A percentile compares a stretch with the other conserved stretches of the same genome.
phyloP scores from a whole-genome alignment of 2,329 filamentous ascomycete genomes.

The Pyricularia sp. region DNA sequence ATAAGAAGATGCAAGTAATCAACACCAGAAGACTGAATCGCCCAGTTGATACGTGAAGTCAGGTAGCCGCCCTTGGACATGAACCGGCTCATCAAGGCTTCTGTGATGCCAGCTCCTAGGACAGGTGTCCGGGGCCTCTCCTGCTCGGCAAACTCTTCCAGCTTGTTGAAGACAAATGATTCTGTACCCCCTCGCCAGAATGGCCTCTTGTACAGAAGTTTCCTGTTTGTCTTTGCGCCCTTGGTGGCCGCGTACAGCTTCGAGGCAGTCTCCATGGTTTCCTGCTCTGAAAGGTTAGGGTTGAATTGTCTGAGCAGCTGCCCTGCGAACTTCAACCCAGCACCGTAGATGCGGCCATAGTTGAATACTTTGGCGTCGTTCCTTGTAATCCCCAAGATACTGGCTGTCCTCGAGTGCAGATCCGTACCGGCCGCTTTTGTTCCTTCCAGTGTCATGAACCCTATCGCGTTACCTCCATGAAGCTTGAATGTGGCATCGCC shows the following conservation, averaged over 20 bases:
- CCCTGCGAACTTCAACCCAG: conserved; percentile 85
- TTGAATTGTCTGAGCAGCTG: conserved; percentile 92
- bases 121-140: conserved; percentile 85
- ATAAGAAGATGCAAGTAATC: conserved; percentile 95
- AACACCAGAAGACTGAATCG: conserved; percentile 93
- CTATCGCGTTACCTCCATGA: conserved; percentile 92
- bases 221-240: conserved; percentile 73
- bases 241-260: conserved; percentile 86
- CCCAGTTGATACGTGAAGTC: conserved; percentile 97
- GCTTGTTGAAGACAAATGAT: conserved; percentile 95
- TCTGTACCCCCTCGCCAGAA: conserved; percentile 98
- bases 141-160: conserved; percentile 96
- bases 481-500: conserved; percentile 92
- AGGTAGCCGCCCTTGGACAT: conserved; percentile 87
- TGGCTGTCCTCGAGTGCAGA: conserved; percentile 85
- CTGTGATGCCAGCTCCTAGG: conserved; percentile 88
- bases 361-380: conserved; percentile 98
- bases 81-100: conserved; percentile 82
- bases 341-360: conserved; percentile 98
- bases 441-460: conserved; percentile 98
- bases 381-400: conserved; percentile 84
- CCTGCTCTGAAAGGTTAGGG: conserved; percentile 65
- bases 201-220: conserved; percentile 57
- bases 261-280: conserved; percentile 67
- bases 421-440: conserved; percentile 92